These are phyloP conservation scores for Deinandra increscens DNA, from an alignment of 129 eudicot genomes.

Conservation along the genomic window DNA sequence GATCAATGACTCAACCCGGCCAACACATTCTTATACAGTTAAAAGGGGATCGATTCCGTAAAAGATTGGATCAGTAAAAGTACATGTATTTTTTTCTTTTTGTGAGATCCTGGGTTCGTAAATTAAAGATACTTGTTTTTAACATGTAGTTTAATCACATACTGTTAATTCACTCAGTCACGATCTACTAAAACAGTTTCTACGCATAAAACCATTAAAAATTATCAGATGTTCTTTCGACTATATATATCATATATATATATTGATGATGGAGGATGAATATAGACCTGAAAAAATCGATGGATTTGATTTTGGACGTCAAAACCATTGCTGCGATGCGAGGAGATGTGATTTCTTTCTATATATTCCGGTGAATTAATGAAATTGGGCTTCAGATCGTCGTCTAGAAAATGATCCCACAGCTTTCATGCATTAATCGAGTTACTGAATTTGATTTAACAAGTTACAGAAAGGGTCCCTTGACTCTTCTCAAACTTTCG, in stretches of 20 bases:
- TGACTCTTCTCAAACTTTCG: background rate
- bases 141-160: too few species aligned
- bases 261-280: too few species aligned
- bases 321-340: slow-evolving; percentile 48
- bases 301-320: slow-evolving; percentile 63
- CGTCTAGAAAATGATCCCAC: slow-evolving; percentile 9
- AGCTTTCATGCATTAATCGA: slow-evolving; percentile 13
- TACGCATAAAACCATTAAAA: background rate
- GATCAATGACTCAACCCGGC: too few species aligned
- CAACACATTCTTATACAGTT: too few species aligned
- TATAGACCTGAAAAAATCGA: slow-evolving; percentile 81
- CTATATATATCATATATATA: too few species aligned
- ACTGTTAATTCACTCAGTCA: background rate
- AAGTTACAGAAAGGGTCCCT: slow-evolving; percentile 19
- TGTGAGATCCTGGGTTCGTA: too few species aligned
- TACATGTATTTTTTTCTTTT: too few species aligned
- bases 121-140: too few species aligned
- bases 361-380: background rate
- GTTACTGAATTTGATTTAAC: slow-evolving; percentile 4
- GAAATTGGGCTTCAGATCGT: slow-evolving; percentile 16
- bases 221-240: too few species aligned
- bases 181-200: slow-evolving; percentile 12
- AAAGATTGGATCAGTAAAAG: too few species aligned
- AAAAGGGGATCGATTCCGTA: too few species aligned
- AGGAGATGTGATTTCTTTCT: background rate